phyloP scores from a whole-genome alignment of 2,329 filamentous ascomycete species.

The Salinomyces thailandicus region DNA sequence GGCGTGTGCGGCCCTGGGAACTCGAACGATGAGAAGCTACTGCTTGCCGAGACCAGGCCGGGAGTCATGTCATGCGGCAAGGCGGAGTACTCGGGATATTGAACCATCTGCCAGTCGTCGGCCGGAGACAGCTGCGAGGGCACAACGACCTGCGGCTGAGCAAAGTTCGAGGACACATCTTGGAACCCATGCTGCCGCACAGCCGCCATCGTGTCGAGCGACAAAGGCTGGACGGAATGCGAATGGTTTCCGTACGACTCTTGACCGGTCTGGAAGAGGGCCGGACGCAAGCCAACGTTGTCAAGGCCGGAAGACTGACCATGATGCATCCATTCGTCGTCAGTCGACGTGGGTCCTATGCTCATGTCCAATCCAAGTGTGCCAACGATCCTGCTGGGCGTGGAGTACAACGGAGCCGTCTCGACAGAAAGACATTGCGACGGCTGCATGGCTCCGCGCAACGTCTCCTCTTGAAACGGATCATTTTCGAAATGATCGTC shows the following conservation, averaged over 20 bases:
- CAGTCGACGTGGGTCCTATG: not conserved
- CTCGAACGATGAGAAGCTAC: not conserved
- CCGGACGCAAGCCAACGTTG: not conserved
- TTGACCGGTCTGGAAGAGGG: not conserved
- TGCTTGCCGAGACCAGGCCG: slow-evolving; percentile 10
- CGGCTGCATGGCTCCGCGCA: not conserved
- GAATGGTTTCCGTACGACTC: not conserved
- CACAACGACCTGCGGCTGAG: slow-evolving; percentile 11
- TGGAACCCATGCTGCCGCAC: not conserved
- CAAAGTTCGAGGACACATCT: not conserved
- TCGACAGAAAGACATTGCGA: not conserved
- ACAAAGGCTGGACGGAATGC: not conserved
- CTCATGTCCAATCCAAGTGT: not conserved
- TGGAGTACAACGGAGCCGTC: not conserved
- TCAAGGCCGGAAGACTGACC: not conserved
- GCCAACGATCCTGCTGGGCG: not conserved
- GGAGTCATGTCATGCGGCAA: slow-evolving; percentile 4
- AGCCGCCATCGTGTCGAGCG: not conserved
- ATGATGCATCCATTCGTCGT: not conserved
- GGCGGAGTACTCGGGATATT: slow-evolving; percentile 8
- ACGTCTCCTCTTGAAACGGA: not conserved
- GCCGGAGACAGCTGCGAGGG: slow-evolving; percentile 18
- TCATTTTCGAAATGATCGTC: not conserved
- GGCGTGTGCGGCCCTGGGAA: not conserved
- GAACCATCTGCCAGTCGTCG: slow-evolving; percentile 12